These are phyloP conservation scores for Clathrospora elynae DNA, from an alignment of 2,329 filamentous ascomycete genomes.

Conservation along the genomic window DNA sequence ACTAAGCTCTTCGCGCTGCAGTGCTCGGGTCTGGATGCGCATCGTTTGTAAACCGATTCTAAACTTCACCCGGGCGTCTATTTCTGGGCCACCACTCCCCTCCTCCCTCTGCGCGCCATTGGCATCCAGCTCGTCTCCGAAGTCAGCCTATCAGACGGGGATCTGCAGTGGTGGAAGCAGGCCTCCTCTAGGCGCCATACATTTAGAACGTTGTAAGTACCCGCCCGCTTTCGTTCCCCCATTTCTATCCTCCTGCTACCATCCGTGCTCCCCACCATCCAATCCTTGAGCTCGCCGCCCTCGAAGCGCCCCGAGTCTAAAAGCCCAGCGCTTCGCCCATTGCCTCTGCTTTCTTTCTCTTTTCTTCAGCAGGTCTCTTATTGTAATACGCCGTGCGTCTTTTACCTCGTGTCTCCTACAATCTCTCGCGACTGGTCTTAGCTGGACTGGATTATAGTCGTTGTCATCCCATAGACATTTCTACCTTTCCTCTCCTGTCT, in stretches of 20 bases:
- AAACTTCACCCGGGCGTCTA: conserved; percentile 49
- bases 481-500: conserved; percentile 14
- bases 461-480: conserved; percentile 36
- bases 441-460: conserved; percentile 49
- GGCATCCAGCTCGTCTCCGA: conserved; percentile 38
- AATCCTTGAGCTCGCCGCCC: conserved; percentile 32
- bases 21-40: conserved; percentile 40
- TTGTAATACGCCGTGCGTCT: conserved; percentile 49
- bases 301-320: conserved; percentile 49
- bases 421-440: conserved; percentile 43
- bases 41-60: conserved; percentile 37
- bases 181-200: conserved; percentile 43
- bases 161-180: conserved; percentile 40
- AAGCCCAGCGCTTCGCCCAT: conserved; percentile 48
- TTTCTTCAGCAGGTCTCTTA: conserved; percentile 51
- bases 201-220: conserved; percentile 49
- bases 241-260: conserved; percentile 37
- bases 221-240: conserved; percentile 45
- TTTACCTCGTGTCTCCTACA: conserved; percentile 32
- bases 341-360: conserved; percentile 38
- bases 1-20: conserved; percentile 34
- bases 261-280: conserved; percentile 38
- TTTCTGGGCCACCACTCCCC: conserved; percentile 45
- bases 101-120: conserved; percentile 37
- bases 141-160: conserved; percentile 41